Evolutionary conservation across 139 green algal species (phyloP), one percentile per base, ranked within the genome.

Genomic region (Micractinium conductrix): DNA sequence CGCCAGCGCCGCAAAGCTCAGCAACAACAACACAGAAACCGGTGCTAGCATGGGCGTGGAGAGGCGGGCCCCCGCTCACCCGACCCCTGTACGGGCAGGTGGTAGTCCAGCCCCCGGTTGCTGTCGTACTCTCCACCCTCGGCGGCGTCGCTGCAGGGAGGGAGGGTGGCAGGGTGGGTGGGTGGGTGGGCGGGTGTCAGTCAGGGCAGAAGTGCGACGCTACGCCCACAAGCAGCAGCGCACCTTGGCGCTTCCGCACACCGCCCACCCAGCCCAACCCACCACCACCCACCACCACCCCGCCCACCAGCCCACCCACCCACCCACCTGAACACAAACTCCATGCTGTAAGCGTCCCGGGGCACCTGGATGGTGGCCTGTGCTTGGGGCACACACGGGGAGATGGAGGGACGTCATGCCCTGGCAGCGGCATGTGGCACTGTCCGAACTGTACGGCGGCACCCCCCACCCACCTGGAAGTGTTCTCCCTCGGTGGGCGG

Each of bases 71-170:
- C n/a, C 2, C 10, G 28, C 79, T 63, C 79, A 84, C 81, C 87
- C 33, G 87, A 84, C 7, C 91, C 93, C 55, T 90, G 71, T 0
- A 98, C 86, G 0, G 94, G 90, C 4, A 99, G 55, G 85, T 99
- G 95, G 87, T 98, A 99, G 85, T 98, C 96, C 53, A 97, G 88
- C 2, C 96, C 96, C 30, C 89, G 85, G 79, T 94, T 95, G 91
- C 97, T 96, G 91, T 99, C 97, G 84, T 93, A 95, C 79, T 93
- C 92, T 24, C 90, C 93, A n/a, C 78, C 81, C 40, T 91, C 89
- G 9, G 53, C 73, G 12, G 74, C 90, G 85, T 98, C 93, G 19
- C 81, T 82, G 76, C 76, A 81, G 22, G 5, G n/a, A 67, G 45
- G 65, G 21, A 74, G 19, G 21, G 37, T n/a, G n/a, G n/a, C n/a